Base-by-base conservation (phyloP, 495 filamentous ascomycete species). In the Annulohypoxylon bovei region DNA sequence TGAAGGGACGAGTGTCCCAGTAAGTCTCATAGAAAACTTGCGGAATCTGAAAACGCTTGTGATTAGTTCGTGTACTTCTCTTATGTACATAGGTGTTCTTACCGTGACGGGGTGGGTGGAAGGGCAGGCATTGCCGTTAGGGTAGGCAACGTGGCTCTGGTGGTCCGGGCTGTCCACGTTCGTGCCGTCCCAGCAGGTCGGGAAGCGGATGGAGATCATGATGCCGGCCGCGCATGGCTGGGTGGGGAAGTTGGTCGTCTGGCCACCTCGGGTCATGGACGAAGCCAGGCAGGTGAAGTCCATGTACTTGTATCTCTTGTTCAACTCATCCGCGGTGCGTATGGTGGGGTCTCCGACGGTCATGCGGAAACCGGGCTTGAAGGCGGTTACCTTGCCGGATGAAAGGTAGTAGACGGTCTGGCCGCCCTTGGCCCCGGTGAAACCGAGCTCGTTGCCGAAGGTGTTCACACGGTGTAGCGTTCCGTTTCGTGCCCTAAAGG, bases 1-100 rank as follows among this genome's bases (percentile, higher is more conserved):
- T 77, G 71, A 81, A 81, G 0, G 73, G 70, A 14, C 77, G 76
- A 4, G 79, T 78, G 68, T 82, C 76, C 80, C 80, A 82, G 75
- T 80, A 79, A 14, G 90, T 83, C 73, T 92, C 90, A 70, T 88
- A 88, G 75, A 92, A 91, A 53, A 92, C 79, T 14, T 87, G 86
- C 35, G 87, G 80, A 7, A 89, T 80, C n/a, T 27, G 8, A 11
- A 28, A 6, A 27, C 4, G 30, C 5, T 35, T 22, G 3, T 11
- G 16, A 28, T 54, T 35, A 54, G 30, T 37, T 16, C 12, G 9
- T 53, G 23, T 18, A 18, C 25, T 16, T 16, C 12, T 6, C 6
- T 0, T 7, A 18, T 37, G 28, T 30, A 16, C n/a, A 35, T 22
- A 7, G 1, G 32, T 39, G 30, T 18, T 14, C 49, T 53, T 53